Base-by-base conservation (phyloP, 73 alveolate genomes). In the Tetrahymena borealis region DNA sequence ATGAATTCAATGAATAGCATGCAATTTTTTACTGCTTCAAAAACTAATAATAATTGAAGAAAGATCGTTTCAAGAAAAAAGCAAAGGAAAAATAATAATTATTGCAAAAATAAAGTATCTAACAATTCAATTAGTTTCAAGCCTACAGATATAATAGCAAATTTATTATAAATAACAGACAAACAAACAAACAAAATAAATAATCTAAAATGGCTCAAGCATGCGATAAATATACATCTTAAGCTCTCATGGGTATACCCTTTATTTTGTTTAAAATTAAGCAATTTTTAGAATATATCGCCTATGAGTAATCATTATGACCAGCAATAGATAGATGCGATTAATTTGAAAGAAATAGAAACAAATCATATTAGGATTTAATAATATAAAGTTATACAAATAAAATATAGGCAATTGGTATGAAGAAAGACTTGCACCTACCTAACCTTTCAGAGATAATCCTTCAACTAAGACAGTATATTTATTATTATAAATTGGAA, bases 181-280 rank as follows among this genome's bases (percentile, higher is more conserved):
- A n/a, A n/a, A n/a, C n/a, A n/a, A n/a, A n/a, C n/a, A n/a, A n/a
- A n/a, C n/a, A n/a, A n/a, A n/a, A n/a, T n/a, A n/a, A n/a, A n/a
- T n/a, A n/a, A n/a, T n/a, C n/a, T n/a, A 28, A 60, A 60, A 60
- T 60, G 85, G 85, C 85, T 60, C 85, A 60, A 60, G 85, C 85
- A 60, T 60, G 85, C 31, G 85, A 60, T n/a, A 60, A 60, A 60
- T 60, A 18, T 60, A 60, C 85, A 24, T 60, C 85, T 15, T 4
- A 32, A 60, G 85, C 85, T 60, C 85, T 60, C 28, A 60, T 60
- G 85, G 85, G 85, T 60, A 60, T 24, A 15, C 1, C n/a, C 9
- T 20, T 18, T 6, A 60, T 20, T 20, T 20, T 24, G 85, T 35
- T 39, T 39, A 60, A 60, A 60, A 60, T 60, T n/a, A n/a, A n/a